phyloP scores from a whole-genome alignment of 768 basidiomycete genomes.

The Tephrocybe sp. region DNA sequence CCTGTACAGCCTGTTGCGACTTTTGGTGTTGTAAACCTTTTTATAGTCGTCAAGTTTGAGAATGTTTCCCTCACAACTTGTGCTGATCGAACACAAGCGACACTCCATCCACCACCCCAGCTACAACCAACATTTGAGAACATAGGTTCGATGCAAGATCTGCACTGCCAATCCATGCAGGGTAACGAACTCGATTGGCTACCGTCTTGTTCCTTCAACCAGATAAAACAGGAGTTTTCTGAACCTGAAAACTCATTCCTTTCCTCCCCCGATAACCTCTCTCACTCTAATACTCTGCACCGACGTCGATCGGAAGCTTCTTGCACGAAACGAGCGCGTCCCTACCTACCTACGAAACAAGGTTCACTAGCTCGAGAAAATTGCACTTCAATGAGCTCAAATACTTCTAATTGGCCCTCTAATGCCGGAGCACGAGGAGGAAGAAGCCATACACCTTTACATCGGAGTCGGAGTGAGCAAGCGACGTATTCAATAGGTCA shows the following conservation, averaged over 20 bases:
- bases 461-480: conserved; percentile 36
- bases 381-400: conserved; percentile 34
- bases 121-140: conserved; percentile 13
- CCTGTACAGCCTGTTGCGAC: conserved; percentile 34
- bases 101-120: conserved; percentile 25
- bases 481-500: conserved; percentile 29
- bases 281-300: conserved; percentile 15
- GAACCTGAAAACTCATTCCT: conserved; percentile 36
- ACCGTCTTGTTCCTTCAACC: conserved; percentile 21
- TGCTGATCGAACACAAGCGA: conserved; percentile 20
- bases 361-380: conserved; percentile 29
- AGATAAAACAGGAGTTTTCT: conserved; percentile 48
- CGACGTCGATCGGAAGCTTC: conserved; percentile 31
- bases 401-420: conserved; percentile 33
- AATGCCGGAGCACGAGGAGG: conserved; percentile 27
- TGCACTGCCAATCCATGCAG: conserved; percentile 47
- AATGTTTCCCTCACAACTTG: conserved; percentile 23
- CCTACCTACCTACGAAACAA: conserved; percentile 33
- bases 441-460: conserved; percentile 29
- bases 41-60: conserved; percentile 21
- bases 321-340: conserved; percentile 35
- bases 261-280: conserved; percentile 31
- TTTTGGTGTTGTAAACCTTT: conserved; percentile 12
- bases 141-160: conserved; percentile 18
- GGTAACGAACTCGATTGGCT: conserved; percentile 35